Conservation (phyloP, 352 stramenopile genomes). For the Phytopythium sindhum region DNA sequence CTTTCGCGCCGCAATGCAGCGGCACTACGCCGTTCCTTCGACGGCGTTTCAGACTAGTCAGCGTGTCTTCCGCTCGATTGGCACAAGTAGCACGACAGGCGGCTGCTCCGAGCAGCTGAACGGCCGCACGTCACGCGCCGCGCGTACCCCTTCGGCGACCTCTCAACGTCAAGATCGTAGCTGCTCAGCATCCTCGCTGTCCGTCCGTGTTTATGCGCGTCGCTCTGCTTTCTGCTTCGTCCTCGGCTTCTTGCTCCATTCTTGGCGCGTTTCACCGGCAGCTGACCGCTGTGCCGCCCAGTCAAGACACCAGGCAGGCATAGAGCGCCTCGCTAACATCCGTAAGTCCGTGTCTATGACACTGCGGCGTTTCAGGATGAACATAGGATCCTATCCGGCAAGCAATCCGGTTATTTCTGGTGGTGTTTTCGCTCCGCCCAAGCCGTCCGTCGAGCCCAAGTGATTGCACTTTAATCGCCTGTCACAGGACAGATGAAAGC, state of each 20-base stretch:
- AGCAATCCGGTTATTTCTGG: background rate
- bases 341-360: background rate
- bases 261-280: no score
- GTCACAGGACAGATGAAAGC: background rate
- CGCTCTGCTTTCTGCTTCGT: slow-evolving; percentile 1
- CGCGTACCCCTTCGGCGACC: background rate
- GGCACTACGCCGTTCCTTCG: no score
- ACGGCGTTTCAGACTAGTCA: no score
- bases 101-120: no score
- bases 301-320: no score
- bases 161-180: background rate
- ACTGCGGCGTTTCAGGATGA: background rate
- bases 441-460: background rate
- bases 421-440: background rate
- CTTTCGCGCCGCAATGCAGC: no score
- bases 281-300: background rate
- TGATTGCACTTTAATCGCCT: background rate
- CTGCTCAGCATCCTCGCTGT: no score
- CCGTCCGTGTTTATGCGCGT: no score
- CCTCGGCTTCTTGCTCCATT: background rate
- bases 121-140: no score
- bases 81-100: no score
- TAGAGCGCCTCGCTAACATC: no score
- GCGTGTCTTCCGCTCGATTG: no score
- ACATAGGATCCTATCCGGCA: background rate